phyloP scores from a whole-genome alignment of 768 basidiomycete species.

The Dictyophora rubrovolvata region DNA sequence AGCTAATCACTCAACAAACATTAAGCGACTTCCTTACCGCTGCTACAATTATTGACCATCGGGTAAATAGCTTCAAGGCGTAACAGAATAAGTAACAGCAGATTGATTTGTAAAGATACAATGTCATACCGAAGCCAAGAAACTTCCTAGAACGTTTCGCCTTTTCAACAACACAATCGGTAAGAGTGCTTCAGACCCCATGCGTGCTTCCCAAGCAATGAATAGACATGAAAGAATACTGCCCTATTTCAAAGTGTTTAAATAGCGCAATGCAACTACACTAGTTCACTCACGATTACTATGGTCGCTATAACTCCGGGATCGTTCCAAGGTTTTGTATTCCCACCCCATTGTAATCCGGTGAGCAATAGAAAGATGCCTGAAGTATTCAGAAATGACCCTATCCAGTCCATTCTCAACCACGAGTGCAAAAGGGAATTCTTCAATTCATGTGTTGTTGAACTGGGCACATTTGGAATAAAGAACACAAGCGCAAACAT shows the following conservation, averaged over 20 bases:
- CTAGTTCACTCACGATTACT: not conserved
- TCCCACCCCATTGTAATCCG: slow-evolving; percentile 38
- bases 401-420: slow-evolving; percentile 29
- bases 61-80: no score
- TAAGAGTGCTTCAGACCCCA: slow-evolving; percentile 29
- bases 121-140: slow-evolving; percentile 16
- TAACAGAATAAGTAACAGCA: no score
- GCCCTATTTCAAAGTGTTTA: no score
- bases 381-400: slow-evolving; percentile 27
- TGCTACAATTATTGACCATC: no score
- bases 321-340: slow-evolving; percentile 33
- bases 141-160: slow-evolving; percentile 21
- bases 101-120: not conserved
- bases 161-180: slow-evolving; percentile 25
- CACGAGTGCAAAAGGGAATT: not conserved
- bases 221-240: not conserved
- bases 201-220: slow-evolving; percentile 23
- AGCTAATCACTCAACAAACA: no score
- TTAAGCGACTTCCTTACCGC: no score
- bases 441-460: not conserved
- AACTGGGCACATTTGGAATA: not conserved
- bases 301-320: slow-evolving; percentile 22
- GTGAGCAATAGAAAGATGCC: slow-evolving; percentile 30
- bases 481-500: not conserved
- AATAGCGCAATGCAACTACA: no score